Evolutionary conservation across 2,329 filamentous ascomycete genomes (phyloP), one percentile per base, ranked within the genome.

Genomic region (Samsoniella hepiali): DNA sequence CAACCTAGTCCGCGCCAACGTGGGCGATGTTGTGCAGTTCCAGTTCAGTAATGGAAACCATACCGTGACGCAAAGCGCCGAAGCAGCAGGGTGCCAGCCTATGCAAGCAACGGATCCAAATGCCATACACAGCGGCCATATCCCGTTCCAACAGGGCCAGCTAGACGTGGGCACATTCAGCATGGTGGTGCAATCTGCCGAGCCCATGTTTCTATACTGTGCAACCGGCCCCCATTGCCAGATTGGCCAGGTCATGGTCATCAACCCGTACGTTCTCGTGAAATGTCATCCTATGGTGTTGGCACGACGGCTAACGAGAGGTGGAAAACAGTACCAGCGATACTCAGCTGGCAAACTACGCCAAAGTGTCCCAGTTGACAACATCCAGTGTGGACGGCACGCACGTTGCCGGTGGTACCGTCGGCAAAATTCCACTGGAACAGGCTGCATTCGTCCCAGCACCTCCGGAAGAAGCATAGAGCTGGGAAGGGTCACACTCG

Each of bases 201-300:
- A 78, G 2, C 75, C 81, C 6, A 77, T 83, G 64, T 84, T 81
- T 69, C 65, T 82, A 38, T 84, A 84, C 69, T 84, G 82, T 63
- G 79, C 81, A 0, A 78, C 78, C 2, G 76, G 73, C 0, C 77
- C 76, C 3, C 81, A 84, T 64, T 84, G 82, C 53, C 78, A 82
- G 67, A 69, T 68, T 9, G 82, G 81, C 8, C 82, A 84, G 74
- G 76, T 81, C 34, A 77, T 82, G 72, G 76, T 82, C 6, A 77
- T 84, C 45, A 84, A 84, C 64, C 77, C 78, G 76, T 77, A 63
- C 65, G 75, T 68, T 17, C 34, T 32, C 15, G 13, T 15, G 34
- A 40, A 7, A 29, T 8, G 29, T 13, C 22, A 49, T 22, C 13
- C 0, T 49, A 6, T 45, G 22, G n/a, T 2, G 3, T 7, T 31